Conservation (phyloP, 176 grass and related monocot genomes). For the Hordeum vulgare region DNA sequence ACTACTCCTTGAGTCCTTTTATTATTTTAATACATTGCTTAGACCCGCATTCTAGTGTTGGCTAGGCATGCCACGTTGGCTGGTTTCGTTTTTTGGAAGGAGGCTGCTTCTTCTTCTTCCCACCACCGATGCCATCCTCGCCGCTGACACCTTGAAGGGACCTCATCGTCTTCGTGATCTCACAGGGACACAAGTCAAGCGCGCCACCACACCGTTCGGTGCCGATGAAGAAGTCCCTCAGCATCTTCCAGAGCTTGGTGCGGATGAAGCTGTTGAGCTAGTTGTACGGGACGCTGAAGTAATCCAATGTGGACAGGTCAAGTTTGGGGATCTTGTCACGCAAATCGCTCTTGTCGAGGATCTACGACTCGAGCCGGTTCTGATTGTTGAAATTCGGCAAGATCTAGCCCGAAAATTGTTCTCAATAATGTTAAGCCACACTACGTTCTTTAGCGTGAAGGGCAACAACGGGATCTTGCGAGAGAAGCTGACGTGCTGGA, state of each 20-base stretch:
- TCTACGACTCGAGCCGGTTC: conserved; percentile 56
- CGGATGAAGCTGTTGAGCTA: conserved; percentile 83
- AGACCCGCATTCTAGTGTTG: too few species aligned
- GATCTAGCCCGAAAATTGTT: conserved; percentile 74
- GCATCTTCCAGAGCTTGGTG: conserved; percentile 57
- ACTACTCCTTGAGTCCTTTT: too few species aligned
- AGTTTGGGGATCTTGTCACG: conserved; percentile 72
- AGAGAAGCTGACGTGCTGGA: conserved; percentile 61
- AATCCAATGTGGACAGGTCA: conserved; percentile 44
- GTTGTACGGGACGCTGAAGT: conserved; percentile 97
- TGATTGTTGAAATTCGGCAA: conserved; percentile 64
- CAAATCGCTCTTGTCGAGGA: conserved; percentile 60
- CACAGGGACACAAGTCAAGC: conserved; percentile 57
- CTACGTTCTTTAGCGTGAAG: conserved; percentile 60
- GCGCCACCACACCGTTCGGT: conserved; percentile 61
- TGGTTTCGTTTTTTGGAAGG: too few species aligned
- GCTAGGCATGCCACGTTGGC: too few species aligned
- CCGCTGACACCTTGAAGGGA: conserved; percentile 3
- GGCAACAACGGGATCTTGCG: conserved; percentile 51
- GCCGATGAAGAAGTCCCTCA: conserved; percentile 49
- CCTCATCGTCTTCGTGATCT: conserved; percentile 36
- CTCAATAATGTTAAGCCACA: conserved; percentile 59
- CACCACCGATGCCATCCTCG: neutral
- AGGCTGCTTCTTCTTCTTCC: conserved; percentile 61
- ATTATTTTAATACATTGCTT: too few species aligned